Evolutionary conservation across 1,284 basidiomycete genomes (phyloP).

Genomic region (Laetiporus sulphureus): DNA sequence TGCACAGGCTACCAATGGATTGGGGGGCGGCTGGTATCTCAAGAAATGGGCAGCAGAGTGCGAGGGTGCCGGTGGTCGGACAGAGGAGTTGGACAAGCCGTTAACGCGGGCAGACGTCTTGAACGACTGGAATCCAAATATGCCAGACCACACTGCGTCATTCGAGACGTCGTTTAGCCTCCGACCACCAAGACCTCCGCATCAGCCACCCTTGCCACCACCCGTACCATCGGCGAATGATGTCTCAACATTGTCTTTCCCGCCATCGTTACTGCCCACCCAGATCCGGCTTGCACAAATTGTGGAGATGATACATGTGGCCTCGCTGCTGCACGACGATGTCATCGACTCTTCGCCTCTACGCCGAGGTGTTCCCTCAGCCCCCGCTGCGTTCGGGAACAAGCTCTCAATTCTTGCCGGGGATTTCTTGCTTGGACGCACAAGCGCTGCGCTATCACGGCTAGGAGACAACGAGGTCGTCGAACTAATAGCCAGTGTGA

Average conservation of each 20-base stretch:
- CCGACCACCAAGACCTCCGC: conserved; percentile 33
- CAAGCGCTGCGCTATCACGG: conserved; percentile 82
- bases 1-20: conserved; percentile 84
- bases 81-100: conserved; percentile 60
- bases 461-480: conserved; percentile 88
- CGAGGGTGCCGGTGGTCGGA: conserved; percentile 33
- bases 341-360: conserved; percentile 86
- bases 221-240: conserved; percentile 21
- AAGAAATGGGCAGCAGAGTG: conserved; percentile 41
- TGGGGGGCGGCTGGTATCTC: conserved; percentile 48
- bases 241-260: conserved; percentile 27
- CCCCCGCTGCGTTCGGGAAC: conserved; percentile 90
- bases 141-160: conserved; percentile 61
- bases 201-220: conserved; percentile 33
- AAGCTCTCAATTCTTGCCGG: conserved; percentile 93
- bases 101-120: conserved; percentile 70
- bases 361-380: conserved; percentile 77
- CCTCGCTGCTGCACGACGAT: conserved; percentile 92
- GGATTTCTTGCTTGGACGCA: conserved; percentile 92
- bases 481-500: conserved; percentile 88
- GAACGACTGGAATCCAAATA: conserved; percentile 81
- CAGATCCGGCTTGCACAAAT: conserved; percentile 94
- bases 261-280: conserved; percentile 60
- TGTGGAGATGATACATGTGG: conserved; percentile 98
- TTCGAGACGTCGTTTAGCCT: conserved; percentile 44